Evolutionary conservation across 768 basidiomycete genomes (phyloP), one percentile per base, ranked within the genome.

Genomic region (Lactarius evosmus): DNA sequence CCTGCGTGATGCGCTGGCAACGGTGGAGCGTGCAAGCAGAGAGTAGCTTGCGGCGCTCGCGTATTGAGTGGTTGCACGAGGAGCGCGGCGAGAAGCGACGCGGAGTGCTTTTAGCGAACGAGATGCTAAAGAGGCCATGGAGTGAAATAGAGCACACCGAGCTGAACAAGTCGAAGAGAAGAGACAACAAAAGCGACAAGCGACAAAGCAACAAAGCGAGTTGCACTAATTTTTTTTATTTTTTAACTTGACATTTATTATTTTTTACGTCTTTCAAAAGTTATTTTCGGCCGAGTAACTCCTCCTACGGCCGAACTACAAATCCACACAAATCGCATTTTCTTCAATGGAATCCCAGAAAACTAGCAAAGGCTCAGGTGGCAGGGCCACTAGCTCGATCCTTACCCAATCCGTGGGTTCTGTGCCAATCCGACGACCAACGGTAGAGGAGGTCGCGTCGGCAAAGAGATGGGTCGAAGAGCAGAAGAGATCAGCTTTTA

Each of bases 21-120:
- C 66, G 7, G 73, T 75, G 12, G 82, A 77, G 66, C 81, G 81
- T 65, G 65, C 71, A 64, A 55, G 73, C 70, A 50, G 83, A 77
- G 91, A 91, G 77, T 87, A 90, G 40, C 86, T 85, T 7, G 88
- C 85, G 14, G 78, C 70, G 69, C 83, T 82, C 27, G 76, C 72
- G 46, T 80, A 78, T 71, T 73, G 33, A 44, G 8, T 70, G 38
- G 80, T 72, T 36, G 77, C 72, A 68, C 85, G 83, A 41, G 87
- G 78, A n/a, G 82, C 81, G 67, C 86, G 85, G 74, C 88, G 87
- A 61, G 86, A 80, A 58, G 82, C 83, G 67, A 82, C 79, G 67
- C 88, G 88, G 60, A 91, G 77, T 68, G 82, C 79, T 71, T 83
- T 82, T 22, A 84, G 78, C 70, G 89, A 84, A 72, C 89, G 88